Conservation (phyloP, 495 filamentous ascomycete genomes). For the Podospora conica region DNA sequence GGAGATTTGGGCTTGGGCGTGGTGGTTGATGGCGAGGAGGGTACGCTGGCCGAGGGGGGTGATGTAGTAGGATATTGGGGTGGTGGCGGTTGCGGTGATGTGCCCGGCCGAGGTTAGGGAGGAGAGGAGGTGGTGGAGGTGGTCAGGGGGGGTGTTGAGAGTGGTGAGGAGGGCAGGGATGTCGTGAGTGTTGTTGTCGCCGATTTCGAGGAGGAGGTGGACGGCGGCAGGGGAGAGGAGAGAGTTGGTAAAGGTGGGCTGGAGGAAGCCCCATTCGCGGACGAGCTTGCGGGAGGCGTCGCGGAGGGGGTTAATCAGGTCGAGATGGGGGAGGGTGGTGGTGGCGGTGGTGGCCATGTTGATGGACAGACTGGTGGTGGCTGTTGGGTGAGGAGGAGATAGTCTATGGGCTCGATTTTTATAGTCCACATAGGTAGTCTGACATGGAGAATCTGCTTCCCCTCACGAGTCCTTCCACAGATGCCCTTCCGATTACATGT, state of each 20-base stretch:
- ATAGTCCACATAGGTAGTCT: too few relatives aligned
- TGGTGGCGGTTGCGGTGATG: too few relatives aligned
- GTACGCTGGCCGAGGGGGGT: conserved; percentile 10
- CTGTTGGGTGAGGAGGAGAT: not conserved
- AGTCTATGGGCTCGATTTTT: too few relatives aligned
- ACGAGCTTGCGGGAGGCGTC: conserved; percentile 23
- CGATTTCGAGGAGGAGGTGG: conserved; percentile 26
- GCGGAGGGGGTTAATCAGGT: conserved; percentile 15
- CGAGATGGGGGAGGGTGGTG: not conserved
- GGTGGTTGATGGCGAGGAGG: conserved; percentile 14
- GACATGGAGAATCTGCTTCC: not conserved
- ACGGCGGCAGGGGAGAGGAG: conserved; percentile 20
- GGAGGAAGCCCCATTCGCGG: conserved; percentile 25
- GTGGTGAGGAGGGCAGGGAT: conserved; percentile 12
- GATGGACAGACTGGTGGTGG: not conserved
- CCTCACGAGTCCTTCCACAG: not conserved
- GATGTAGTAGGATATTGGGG: conserved; percentile 12
- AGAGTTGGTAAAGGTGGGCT: conserved; percentile 10
- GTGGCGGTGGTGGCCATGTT: not conserved
- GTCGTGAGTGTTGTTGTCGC: conserved; percentile 6
- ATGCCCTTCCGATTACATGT: not conserved
- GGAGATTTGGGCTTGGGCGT: conserved; percentile 18
- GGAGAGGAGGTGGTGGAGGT: conserved; percentile 9
- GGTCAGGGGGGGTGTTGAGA: conserved; percentile 9
- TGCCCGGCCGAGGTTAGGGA: conserved; percentile 14